A percentile compares a stretch with the other conserved stretches of the same genome.
Evolutionary conservation across 768 basidiomycete genomes (phyloP).

Genomic region (Hebeloma cylindrosporum): DNA sequence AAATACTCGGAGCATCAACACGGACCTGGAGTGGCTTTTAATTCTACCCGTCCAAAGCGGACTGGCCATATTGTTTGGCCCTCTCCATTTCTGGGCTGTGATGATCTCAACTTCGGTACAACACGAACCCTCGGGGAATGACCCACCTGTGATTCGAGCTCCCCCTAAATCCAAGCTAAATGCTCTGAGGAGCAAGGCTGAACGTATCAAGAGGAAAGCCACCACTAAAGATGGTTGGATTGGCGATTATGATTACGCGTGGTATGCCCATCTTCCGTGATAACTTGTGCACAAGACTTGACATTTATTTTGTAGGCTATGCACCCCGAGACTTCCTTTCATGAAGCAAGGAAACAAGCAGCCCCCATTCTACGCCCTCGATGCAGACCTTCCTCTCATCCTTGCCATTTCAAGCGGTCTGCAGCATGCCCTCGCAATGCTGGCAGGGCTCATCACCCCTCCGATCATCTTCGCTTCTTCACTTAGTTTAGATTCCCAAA

Average conservation of each 20-base stretch:
- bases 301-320: slow-evolving; percentile 43
- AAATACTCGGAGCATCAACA: too few species aligned
- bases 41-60: too few species aligned
- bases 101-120: too few species aligned
- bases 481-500: slow-evolving; percentile 55
- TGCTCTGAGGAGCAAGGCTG: slow-evolving; percentile 17
- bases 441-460: slow-evolving; percentile 79
- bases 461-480: slow-evolving; percentile 77
- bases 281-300: neutral
- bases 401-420: slow-evolving; percentile 73
- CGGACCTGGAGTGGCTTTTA: too few species aligned
- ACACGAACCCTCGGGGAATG: too few species aligned
- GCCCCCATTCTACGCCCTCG: slow-evolving; percentile 76
- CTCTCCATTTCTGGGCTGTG: too few species aligned
- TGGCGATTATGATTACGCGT: slow-evolving; percentile 80
- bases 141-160: too few species aligned
- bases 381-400: slow-evolving; percentile 69
- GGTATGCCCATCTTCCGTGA: slow-evolving; percentile 29
- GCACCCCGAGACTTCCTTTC: slow-evolving; percentile 67
- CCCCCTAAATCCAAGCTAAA: slow-evolving; percentile 11
- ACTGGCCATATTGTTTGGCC: too few species aligned
- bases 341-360: slow-evolving; percentile 33
- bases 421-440: slow-evolving; percentile 80
- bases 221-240: slow-evolving; percentile 67
- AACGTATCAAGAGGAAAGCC: slow-evolving; percentile 31